Evolutionary conservation across 352 stramenopile genomes (phyloP).

Genomic region (Plasmopara viticola): DNA sequence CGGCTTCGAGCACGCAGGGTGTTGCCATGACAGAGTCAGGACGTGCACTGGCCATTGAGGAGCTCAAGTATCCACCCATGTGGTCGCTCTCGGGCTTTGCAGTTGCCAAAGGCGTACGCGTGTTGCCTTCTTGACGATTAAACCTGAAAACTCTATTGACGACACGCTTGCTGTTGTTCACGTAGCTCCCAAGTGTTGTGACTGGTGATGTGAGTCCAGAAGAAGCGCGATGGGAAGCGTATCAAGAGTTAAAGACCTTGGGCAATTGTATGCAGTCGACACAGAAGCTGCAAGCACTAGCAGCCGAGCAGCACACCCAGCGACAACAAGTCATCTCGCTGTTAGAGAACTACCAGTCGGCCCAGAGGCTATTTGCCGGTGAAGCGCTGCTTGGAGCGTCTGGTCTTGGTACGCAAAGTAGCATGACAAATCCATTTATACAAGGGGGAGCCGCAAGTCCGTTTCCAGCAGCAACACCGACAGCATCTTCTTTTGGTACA

Average conservation of each 20-base stretch:
- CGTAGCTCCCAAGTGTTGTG: constrained; percentile 50
- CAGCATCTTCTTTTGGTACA: constrained; percentile 23
- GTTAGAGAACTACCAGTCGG: constrained; percentile 45
- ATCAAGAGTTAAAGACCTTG: constrained; percentile 46
- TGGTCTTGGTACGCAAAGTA: constrained; percentile 16
- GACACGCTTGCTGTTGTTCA: not conserved
- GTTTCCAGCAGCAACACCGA: constrained; percentile 10
- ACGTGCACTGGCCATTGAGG: constrained; percentile 45
- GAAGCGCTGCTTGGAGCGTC: constrained; percentile 26
- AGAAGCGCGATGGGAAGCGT: constrained; percentile 55
- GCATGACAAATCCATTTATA: constrained; percentile 18
- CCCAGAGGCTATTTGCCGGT: constrained; percentile 48
- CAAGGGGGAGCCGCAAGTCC: constrained; percentile 14
- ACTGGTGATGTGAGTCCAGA: constrained; percentile 53
- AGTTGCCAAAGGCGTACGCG: constrained; percentile 49
- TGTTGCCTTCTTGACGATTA: not conserved
- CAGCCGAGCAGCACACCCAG: constrained; percentile 42
- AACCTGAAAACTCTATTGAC: not conserved
- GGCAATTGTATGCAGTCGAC: constrained; percentile 35
- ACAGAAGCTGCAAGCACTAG: constrained; percentile 35
- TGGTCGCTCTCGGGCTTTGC: constrained; percentile 66
- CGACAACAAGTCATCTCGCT: constrained; percentile 39
- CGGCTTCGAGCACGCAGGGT: constrained; percentile 2
- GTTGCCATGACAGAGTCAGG: constrained; percentile 40
- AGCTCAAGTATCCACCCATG: constrained; percentile 42